Base-by-base conservation (phyloP, 169 alveolate genomes). In the Toxoplasma gondii region DNA sequence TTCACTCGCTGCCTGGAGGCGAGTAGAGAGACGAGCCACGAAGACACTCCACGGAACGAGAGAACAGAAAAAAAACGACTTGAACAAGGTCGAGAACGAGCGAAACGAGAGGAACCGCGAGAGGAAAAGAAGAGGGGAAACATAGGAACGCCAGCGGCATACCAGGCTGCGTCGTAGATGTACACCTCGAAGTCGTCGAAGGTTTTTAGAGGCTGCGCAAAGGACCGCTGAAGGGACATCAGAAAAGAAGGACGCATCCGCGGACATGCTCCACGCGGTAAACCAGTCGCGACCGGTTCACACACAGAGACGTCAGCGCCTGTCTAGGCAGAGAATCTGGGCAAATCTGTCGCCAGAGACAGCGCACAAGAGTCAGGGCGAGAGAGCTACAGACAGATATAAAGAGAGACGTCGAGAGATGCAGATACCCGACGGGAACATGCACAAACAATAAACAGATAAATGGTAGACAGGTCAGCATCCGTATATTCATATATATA, bases 101-200 rank as follows among this genome's bases (percentile, higher is more conserved):
- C 58, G n/a, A 49, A 4, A 4, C 22, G 58, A 12, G 58, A 49
- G 22, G 58, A 49, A 49, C 58, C 22, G 58, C 58, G 12, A 12
- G 4, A 49, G 58, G 12, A 4, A 12, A 4, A 49, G 58, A 12
- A 49, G 12, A 4, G 58, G n/a, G n/a, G n/a, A n/a, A 49, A 49
- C 58, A 12, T 7, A 49, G 58, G 12, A 49, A 49, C 4, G 58
- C n/a, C 31, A 27, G 74, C 9, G 74, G 95, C 96, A 91, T 93
- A 93, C 99, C 99, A 98, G 93, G 96, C 94, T 45, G 95, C 97
- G 96, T 97, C 98, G 96, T 96, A 97, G 10, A 97, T 92, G 94
- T 97, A 97, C 81, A 96, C 99, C 90, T 97, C 98, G 53, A 96
- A 91, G 36, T 91, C 78, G 78, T 97, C 98, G 87, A 97, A 96